A percentile compares a stretch with the other conserved stretches of the same genome.
Conservation (phyloP, 306 rosid species). For the Sesbania bispinosa region DNA sequence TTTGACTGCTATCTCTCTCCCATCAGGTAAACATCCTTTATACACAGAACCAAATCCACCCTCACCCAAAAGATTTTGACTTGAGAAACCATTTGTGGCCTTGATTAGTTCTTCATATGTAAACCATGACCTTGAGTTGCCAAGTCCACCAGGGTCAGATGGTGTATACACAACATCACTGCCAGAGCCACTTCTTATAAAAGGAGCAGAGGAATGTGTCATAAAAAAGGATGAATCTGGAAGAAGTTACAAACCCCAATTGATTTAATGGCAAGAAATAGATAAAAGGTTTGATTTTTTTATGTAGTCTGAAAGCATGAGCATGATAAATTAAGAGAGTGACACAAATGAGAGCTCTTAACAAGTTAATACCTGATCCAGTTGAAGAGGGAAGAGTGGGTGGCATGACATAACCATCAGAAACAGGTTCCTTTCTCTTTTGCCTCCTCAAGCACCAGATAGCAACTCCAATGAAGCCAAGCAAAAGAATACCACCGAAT, state of each 20-base stretch:
- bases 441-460: slow-evolving; percentile 65
- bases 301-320: background rate
- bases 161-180: slow-evolving; percentile 55
- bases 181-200: slow-evolving; percentile 50
- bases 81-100: slow-evolving; percentile 77
- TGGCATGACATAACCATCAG: slow-evolving; percentile 63
- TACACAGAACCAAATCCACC: slow-evolving; percentile 94
- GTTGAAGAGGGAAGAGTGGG: slow-evolving; percentile 49
- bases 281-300: background rate
- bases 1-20: slow-evolving; percentile 86
- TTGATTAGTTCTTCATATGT: slow-evolving; percentile 70
- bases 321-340: background rate
- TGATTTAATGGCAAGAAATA: slow-evolving; percentile 8
- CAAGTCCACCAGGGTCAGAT: slow-evolving; percentile 55
- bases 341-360: background rate
- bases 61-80: slow-evolving; percentile 77
- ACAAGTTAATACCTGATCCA: slow-evolving; percentile 59
- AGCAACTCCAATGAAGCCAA: slow-evolving; percentile 57
- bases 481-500: slow-evolving; percentile 43
- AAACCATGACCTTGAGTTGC: slow-evolving; percentile 84
- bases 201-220: slow-evolving; percentile 67
- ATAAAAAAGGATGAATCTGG: slow-evolving; percentile 74
- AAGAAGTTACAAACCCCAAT: slow-evolving; percentile 28
- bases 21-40: slow-evolving; percentile 83
- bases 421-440: slow-evolving; percentile 42